These are phyloP conservation scores for Ganoderma resinaceum DNA, from an alignment of 1,284 basidiomycete genomes.

Conservation along the genomic window DNA sequence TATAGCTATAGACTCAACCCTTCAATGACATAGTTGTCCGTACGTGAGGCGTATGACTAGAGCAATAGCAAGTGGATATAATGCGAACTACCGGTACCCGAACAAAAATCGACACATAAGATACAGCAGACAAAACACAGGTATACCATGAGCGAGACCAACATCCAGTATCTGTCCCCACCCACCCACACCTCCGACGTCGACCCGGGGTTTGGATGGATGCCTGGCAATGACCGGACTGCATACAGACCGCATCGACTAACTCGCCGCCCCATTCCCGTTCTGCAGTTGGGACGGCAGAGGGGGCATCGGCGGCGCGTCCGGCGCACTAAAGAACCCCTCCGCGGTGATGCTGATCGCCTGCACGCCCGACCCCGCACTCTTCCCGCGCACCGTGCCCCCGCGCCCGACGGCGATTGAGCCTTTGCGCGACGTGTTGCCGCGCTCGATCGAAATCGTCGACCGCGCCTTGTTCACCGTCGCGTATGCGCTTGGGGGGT, in stretches of 20 bases:
- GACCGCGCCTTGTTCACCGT: slow-evolving; percentile 53
- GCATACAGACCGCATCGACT: not conserved
- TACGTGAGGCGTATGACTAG: not conserved
- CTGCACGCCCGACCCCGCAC: slow-evolving; percentile 70
- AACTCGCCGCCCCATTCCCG: slow-evolving; percentile 11
- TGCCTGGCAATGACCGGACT: not conserved
- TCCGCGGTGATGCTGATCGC: slow-evolving; percentile 73
- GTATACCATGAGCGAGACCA: not conserved
- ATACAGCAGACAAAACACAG: slow-evolving; percentile 8
- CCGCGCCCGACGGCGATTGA: slow-evolving; percentile 70
- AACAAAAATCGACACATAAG: slow-evolving; percentile 11
- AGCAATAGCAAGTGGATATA: not conserved
- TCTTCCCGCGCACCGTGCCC: slow-evolving; percentile 58
- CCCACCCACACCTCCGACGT: not conserved
- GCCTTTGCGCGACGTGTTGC: slow-evolving; percentile 51
- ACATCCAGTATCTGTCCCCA: not conserved
- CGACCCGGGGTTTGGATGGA: not conserved
- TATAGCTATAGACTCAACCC: not conserved
- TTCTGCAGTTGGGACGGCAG: slow-evolving; percentile 28
- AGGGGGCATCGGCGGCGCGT: slow-evolving; percentile 44
- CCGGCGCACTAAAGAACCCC: slow-evolving; percentile 75
- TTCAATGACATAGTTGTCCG: not conserved
- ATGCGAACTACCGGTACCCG: not conserved
- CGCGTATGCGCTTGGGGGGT: slow-evolving; percentile 31
- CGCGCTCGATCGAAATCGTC: slow-evolving; percentile 65